These are phyloP conservation scores for Porodaedalea pini DNA, from an alignment of 1,284 basidiomycete genomes.

Conservation along the genomic window DNA sequence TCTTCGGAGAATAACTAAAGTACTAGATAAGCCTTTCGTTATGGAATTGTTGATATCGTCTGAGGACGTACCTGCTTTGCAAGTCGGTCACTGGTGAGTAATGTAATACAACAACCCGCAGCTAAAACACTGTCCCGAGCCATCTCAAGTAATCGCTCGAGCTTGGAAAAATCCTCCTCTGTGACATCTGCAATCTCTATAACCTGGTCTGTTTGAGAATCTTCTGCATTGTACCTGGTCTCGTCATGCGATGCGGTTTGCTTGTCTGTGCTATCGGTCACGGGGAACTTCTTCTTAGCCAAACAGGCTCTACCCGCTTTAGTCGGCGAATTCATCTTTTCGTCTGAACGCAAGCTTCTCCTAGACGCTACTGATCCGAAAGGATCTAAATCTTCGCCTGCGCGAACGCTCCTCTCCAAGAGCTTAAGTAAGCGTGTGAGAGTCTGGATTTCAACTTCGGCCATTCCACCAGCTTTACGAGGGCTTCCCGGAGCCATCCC, in stretches of 20 bases:
- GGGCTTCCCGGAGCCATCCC: constrained; percentile 40
- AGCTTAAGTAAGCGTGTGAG: constrained; percentile 69
- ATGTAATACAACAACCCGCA: constrained; percentile 76
- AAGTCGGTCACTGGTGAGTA: constrained; percentile 74
- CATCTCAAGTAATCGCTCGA: constrained; percentile 49
- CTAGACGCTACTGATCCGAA: constrained; percentile 43
- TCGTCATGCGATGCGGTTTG: constrained; percentile 1
- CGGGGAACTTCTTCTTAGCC: neutral
- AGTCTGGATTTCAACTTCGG: constrained; percentile 58
- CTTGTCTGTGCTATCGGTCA: neutral
- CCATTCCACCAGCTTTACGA: constrained; percentile 50
- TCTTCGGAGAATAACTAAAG: constrained; percentile 87
- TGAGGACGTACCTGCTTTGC: constrained; percentile 66
- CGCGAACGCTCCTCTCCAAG: constrained; percentile 71
- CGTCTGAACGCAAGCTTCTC: constrained; percentile 17
- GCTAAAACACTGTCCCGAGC: constrained; percentile 72
- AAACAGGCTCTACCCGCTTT: constrained; percentile 27
- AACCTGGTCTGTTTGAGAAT: constrained; percentile 23
- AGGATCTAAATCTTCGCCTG: constrained; percentile 69
- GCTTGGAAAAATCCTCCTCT: constrained; percentile 48
- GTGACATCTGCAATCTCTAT: constrained; percentile 35
- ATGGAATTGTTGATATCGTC: neutral
- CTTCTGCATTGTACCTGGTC: constrained; percentile 18
- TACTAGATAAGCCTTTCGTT: constrained; percentile 1
- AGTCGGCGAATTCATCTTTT: constrained; percentile 26